Conservation (phyloP, 345 rosid genomes). For the Dipteronia sinensis region DNA sequence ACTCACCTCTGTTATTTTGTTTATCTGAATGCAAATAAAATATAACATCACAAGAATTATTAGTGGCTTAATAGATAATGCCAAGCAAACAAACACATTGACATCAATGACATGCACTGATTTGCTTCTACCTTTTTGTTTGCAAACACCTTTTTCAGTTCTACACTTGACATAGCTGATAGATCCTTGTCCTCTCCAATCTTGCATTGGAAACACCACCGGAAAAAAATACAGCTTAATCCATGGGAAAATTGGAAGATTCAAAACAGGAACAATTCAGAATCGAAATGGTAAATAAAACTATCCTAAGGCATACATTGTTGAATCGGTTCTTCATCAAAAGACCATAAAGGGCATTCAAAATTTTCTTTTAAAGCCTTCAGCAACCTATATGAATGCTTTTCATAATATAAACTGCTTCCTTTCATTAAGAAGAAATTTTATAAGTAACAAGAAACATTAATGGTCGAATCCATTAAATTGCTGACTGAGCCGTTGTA, state of each 20-base stretch:
- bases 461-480: not conserved
- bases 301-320: not conserved
- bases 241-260: not conserved
- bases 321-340: not conserved
- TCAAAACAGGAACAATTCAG: not conserved
- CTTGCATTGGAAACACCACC: slow-evolving; percentile 31
- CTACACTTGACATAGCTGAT: slow-evolving; percentile 63
- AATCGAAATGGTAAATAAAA: not conserved
- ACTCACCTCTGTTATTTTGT: slow-evolving; percentile 40
- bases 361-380: too few relatives aligned
- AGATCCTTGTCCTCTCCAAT: slow-evolving; percentile 83
- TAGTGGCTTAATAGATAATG: not conserved
- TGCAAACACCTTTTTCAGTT: slow-evolving; percentile 65
- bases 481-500: not conserved
- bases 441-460: not conserved
- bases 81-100: not conserved
- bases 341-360: not conserved
- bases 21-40: slow-evolving; percentile 34
- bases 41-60: not conserved
- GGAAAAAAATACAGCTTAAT: too few relatives aligned
- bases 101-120: not conserved
- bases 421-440: not conserved
- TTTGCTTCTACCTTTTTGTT: slow-evolving; percentile 47
- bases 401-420: not conserved
- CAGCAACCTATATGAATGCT: not conserved